These are phyloP conservation scores for Nectriaceae sp. DNA, from an alignment of 2,329 filamentous ascomycete genomes.

Conservation along the genomic window DNA sequence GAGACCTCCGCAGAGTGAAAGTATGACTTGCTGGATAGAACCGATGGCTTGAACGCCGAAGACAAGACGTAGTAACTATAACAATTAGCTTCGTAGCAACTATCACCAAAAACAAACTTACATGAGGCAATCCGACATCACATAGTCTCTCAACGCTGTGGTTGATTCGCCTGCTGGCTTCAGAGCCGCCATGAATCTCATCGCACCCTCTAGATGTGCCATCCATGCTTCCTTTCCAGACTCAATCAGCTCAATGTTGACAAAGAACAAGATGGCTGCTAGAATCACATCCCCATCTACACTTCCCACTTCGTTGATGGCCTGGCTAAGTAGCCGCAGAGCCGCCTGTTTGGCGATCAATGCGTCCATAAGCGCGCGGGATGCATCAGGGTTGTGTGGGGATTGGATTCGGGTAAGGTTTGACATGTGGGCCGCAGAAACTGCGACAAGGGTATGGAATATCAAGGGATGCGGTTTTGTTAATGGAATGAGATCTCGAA, in stretches of 20 bases:
- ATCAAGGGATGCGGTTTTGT: conserved; percentile 42
- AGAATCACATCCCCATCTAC: conserved; percentile 43
- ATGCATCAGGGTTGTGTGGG: conserved; percentile 18
- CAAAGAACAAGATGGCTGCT: conserved; percentile 49
- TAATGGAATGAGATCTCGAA: conserved; percentile 44
- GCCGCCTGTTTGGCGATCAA: conserved; percentile 47
- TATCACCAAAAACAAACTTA: conserved; percentile 23
- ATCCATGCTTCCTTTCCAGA: conserved; percentile 48
- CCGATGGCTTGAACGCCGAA: conserved; percentile 41
- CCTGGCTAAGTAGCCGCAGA: conserved; percentile 40
- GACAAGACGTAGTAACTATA: conserved; percentile 45
- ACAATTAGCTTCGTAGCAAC: neutral
- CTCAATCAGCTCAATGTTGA: conserved; percentile 52
- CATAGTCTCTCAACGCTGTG: conserved; percentile 41
- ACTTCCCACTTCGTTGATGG: conserved; percentile 38
- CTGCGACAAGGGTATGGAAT: conserved; percentile 48
- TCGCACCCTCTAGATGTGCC: conserved; percentile 47
- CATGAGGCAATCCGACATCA: conserved; percentile 50
- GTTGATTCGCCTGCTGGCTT: conserved; percentile 34
- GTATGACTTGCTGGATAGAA: conserved; percentile 28
- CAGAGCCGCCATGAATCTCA: conserved; percentile 42
- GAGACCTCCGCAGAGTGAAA: conserved; percentile 38
- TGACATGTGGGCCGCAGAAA: conserved; percentile 49
- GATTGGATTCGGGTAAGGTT: conserved; percentile 39
- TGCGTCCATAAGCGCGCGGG: conserved; percentile 41